phyloP scores from a whole-genome alignment of 1,139 yeast genomes.

The Pichia sp. region DNA sequence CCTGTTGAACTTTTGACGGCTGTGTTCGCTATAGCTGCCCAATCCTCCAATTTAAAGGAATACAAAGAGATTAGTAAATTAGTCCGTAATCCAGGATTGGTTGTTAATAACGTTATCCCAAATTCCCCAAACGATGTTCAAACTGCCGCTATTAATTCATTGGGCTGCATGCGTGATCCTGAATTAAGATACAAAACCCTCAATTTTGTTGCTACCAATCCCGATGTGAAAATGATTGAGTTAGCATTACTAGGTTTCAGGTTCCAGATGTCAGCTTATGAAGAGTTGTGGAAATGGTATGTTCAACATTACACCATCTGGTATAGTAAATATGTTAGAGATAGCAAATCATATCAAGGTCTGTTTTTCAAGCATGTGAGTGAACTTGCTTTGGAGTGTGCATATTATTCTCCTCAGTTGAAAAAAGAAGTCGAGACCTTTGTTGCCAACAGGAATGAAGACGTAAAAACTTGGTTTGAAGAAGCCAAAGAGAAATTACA shows the following conservation, averaged over 20 bases:
- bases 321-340: slow-evolving; percentile 38
- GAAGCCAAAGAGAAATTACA: slow-evolving; percentile 20
- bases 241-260: slow-evolving; percentile 50
- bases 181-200: slow-evolving; percentile 49
- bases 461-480: slow-evolving; percentile 21
- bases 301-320: slow-evolving; percentile 47
- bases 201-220: slow-evolving; percentile 52
- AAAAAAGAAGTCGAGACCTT: slow-evolving; percentile 23
- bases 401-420: slow-evolving; percentile 22
- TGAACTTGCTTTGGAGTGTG: slow-evolving; percentile 27
- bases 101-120: slow-evolving; percentile 31
- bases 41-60: slow-evolving; percentile 41
- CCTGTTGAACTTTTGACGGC: slow-evolving; percentile 46
- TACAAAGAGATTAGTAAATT: slow-evolving; percentile 54
- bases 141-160: slow-evolving; percentile 49
- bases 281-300: slow-evolving; percentile 52
- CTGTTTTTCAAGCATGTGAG: slow-evolving; percentile 24
- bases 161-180: slow-evolving; percentile 44
- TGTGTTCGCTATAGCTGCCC: slow-evolving; percentile 34
- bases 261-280: slow-evolving; percentile 29
- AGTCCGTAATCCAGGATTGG: slow-evolving; percentile 44
- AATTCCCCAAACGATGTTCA: slow-evolving; percentile 37
- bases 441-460: slow-evolving; percentile 10
- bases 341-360: slow-evolving; percentile 20
- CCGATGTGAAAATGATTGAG: slow-evolving; percentile 52